phyloP scores from a whole-genome alignment of 257 asterid genomes.

The Salvia hispanica region DNA sequence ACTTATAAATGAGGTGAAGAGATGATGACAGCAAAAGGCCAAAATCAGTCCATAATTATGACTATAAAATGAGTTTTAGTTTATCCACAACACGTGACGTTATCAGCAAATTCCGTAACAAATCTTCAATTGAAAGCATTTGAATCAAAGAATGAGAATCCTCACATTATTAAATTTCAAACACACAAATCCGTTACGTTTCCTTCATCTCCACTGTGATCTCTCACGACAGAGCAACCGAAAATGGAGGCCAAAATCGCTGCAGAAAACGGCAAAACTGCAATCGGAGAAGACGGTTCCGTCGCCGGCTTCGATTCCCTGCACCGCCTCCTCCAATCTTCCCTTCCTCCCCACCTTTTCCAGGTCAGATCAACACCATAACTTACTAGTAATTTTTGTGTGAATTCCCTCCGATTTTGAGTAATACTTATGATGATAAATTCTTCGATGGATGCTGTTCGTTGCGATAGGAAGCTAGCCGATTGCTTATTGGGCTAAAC shows the following conservation, averaged over 20 bases:
- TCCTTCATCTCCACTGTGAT: neutral
- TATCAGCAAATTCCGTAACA: too few relatives aligned
- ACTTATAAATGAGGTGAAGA: too few relatives aligned
- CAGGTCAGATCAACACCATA: constrained; percentile 47
- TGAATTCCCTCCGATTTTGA: neutral
- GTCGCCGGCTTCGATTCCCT: constrained; percentile 85
- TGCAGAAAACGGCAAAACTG: constrained; percentile 41
- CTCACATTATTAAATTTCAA: too few relatives aligned
- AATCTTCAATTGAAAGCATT: too few relatives aligned
- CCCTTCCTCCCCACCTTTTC: constrained; percentile 68
- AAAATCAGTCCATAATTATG: too few relatives aligned
- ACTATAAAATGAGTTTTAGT: too few relatives aligned
- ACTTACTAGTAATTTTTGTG: neutral
- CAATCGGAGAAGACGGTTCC: constrained; percentile 56
- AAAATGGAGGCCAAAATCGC: constrained; percentile 41
- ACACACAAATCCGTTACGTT: too few relatives aligned
- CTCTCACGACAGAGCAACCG: neutral
- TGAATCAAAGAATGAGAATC: too few relatives aligned
- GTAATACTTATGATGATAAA: neutral
- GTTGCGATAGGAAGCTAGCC: constrained; percentile 67
- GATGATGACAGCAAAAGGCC: too few relatives aligned
- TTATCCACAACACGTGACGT: too few relatives aligned
- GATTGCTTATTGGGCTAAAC: constrained; percentile 78
- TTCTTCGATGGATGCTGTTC: neutral
- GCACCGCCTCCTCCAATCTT: constrained; percentile 73